These are phyloP conservation scores for Botryotinia globosa DNA, from an alignment of 2,329 filamentous ascomycete genomes.

Conservation along the genomic window DNA sequence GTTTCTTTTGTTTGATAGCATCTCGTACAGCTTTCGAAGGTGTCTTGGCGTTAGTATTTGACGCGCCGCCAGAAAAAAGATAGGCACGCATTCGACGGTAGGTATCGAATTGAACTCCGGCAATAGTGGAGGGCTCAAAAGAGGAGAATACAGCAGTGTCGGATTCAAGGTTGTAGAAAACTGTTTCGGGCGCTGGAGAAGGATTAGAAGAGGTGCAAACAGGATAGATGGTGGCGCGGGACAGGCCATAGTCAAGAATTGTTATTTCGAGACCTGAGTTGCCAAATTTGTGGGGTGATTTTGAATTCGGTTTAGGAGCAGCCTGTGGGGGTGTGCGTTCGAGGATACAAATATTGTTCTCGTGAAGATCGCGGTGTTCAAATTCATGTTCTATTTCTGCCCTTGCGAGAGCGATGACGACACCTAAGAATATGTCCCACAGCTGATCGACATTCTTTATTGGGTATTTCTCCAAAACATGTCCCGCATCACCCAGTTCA, in stretches of 20 bases:
- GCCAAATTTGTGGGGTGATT: constrained; percentile 46
- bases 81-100: constrained; percentile 50
- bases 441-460: constrained; percentile 50
- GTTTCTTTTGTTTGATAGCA: constrained; percentile 11
- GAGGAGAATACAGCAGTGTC: constrained; percentile 59
- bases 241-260: constrained; percentile 64
- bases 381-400: constrained; percentile 58
- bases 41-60: constrained; percentile 18
- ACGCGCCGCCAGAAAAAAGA: constrained; percentile 26
- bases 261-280: constrained; percentile 62
- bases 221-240: constrained; percentile 49
- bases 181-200: constrained; percentile 39
- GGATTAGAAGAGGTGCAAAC: constrained; percentile 29
- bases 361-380: constrained; percentile 65
- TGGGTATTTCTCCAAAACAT: constrained; percentile 57
- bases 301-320: neutral
- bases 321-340: neutral
- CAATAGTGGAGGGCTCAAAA: constrained; percentile 41
- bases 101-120: constrained; percentile 52
- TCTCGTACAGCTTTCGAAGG: constrained; percentile 2
- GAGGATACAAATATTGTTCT: constrained; percentile 61
- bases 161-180: constrained; percentile 58
- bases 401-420: constrained; percentile 57
- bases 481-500: constrained; percentile 62
- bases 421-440: constrained; percentile 62